phyloP scores from a whole-genome alignment of 345 rosid genomes.

The Aquilaria sinensis region DNA sequence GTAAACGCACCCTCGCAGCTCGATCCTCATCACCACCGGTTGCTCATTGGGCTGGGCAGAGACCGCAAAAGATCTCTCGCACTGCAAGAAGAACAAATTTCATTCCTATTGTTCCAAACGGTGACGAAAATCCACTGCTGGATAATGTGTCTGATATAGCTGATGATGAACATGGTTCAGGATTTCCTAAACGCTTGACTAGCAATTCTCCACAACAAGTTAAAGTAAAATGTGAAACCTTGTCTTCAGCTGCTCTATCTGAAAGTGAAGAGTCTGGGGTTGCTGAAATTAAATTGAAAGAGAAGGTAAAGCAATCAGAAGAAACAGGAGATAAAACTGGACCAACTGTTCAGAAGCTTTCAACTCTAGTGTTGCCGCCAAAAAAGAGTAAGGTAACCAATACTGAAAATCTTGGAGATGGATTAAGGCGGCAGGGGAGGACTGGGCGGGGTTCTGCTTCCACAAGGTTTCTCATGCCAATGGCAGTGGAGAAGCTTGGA shows the following conservation, averaged over 20 bases:
- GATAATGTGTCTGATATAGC: constrained; percentile 62
- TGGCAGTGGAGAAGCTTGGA: constrained; percentile 53
- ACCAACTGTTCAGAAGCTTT: constrained; percentile 57
- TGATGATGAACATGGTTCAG: constrained; percentile 57
- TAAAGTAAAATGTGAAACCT: constrained; percentile 61
- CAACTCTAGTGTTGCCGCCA: constrained; percentile 43
- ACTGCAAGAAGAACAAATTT: constrained; percentile 81
- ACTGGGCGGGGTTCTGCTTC: constrained; percentile 63
- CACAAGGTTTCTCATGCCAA: constrained; percentile 56
- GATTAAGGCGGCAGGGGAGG: constrained; percentile 81
- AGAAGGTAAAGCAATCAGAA: constrained; percentile 60
- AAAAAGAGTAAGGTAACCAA: constrained; percentile 65
- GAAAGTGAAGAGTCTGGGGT: constrained; percentile 92
- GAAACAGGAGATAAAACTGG: constrained; percentile 56
- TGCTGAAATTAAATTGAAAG: constrained; percentile 70
- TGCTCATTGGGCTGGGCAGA: constrained; percentile 80
- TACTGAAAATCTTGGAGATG: constrained; percentile 74
- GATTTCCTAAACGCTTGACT: constrained; percentile 52
- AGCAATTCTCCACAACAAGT: constrained; percentile 74
- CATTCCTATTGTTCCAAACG: constrained; percentile 62
- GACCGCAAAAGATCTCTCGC: constrained; percentile 88
- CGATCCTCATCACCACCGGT: constrained; percentile 69
- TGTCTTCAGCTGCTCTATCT: constrained; percentile 64
- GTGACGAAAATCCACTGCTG: constrained; percentile 54
- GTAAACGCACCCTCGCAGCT: constrained; percentile 60